Conservation (phyloP, 768 basidiomycete species). For the Suillus decipiens region DNA sequence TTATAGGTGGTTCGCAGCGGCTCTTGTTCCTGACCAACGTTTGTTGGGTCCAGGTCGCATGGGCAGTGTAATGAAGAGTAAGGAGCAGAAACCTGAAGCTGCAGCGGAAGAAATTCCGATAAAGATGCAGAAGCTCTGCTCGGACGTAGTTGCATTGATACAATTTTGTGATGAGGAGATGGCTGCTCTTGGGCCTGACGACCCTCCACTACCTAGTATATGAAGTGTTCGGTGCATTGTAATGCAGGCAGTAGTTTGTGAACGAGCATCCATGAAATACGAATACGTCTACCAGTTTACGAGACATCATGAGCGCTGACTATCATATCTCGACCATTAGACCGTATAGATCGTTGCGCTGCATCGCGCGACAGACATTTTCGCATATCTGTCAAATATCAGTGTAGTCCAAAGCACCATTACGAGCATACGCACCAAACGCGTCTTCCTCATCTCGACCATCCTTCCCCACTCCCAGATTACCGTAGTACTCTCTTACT, state of each 20-base stretch:
- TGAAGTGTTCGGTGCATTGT: conserved; percentile 23
- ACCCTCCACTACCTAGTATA: conserved; percentile 46
- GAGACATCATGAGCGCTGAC: conserved; percentile 46
- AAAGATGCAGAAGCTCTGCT: conserved; percentile 66
- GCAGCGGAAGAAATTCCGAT: conserved; percentile 64
- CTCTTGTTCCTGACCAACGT: conserved; percentile 91
- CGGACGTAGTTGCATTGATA: conserved; percentile 50
- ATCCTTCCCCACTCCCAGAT: conserved; percentile 72
- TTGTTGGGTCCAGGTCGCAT: conserved; percentile 73
- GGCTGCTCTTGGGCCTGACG: conserved; percentile 46
- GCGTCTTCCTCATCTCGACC: conserved; percentile 87
- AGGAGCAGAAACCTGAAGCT: conserved; percentile 54
- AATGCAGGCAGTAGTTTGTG: conserved; percentile 13
- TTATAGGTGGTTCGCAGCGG: conserved; percentile 74
- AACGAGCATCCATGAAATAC: conserved; percentile 9
- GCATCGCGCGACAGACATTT: conserved; percentile 70
- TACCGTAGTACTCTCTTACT: conserved; percentile 89
- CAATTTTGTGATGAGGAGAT: conserved; percentile 77
- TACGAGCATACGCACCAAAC: conserved; percentile 64
- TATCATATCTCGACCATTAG: conserved; percentile 73
- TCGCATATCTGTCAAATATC: conserved; percentile 55
- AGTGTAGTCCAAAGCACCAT: conserved; percentile 3
- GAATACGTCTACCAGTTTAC: conserved; percentile 20
- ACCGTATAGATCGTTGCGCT: conserved; percentile 61
- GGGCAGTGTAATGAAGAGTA: conserved; percentile 54